Base-by-base conservation (phyloP, 495 filamentous ascomycete species). In the Pseudevernia furfuracea region DNA sequence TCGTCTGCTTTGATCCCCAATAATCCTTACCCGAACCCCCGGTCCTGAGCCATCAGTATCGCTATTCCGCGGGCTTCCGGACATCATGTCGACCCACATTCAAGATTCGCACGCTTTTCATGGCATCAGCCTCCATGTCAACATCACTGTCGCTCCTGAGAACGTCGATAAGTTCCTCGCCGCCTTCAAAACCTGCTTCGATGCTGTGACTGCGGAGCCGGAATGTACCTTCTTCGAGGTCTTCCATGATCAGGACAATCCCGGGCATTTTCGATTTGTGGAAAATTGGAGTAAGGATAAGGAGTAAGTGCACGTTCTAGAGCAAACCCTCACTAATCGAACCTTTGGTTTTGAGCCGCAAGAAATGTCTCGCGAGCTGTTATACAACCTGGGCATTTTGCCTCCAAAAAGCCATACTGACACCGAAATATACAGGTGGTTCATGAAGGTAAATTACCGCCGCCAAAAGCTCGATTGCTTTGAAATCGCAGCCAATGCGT, bases 141-240 rank as follows among this genome's bases (percentile, higher is more conserved):
- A 73, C 4, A 70, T 82, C 15, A 68, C 75, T 56, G 72, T 82
- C 37, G 71, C 74, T 17, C 74, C 78, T 10, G 70, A 74, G 21
- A 74, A 81, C 70, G 63, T 77, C 19, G 65, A 71, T 32, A 73
- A 66, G 23, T 82, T 79, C 74, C 68, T 81, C 32, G 72, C 74
- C 19, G 71, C 68, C 8, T 72, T 78, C 25, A 76, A 76, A 38
- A 67, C 70, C 6, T 70, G 74, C 52, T 81, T 78, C 61, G 75
- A 78, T 32, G 66, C 69, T 17, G 76, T 81, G 6, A 68, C 73
- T 8, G 73, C 71, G 8, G 80, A 82, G 68, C 76, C 77, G 2
- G 76, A 81, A 38, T 80, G 76, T 62, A 73, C 73, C 14, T 81
- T 81, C 68, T 81, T 81, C 63, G 78, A 82, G 66, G 66, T 80